Conservation (phyloP, 108 stramenopile genomes). For the Skeletonema costatum region DNA sequence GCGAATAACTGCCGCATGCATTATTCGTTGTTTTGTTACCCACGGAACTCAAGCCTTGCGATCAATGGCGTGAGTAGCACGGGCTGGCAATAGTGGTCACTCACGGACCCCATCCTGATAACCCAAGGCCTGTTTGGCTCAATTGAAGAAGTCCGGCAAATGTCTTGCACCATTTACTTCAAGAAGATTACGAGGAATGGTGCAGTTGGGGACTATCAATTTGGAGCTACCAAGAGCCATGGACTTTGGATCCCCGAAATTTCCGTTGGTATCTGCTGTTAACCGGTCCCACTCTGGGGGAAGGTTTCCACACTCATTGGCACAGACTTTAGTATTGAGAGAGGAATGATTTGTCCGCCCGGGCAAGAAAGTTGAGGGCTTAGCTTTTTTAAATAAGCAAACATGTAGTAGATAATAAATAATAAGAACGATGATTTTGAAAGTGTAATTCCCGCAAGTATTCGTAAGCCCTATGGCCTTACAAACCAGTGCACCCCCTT, state of each 20-base stretch:
- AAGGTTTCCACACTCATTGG: not conserved
- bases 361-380: not conserved
- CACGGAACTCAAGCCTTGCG: conserved; percentile 8
- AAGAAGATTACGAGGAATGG: not conserved
- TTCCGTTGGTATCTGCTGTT: conserved; percentile 1
- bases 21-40: conserved; percentile 11
- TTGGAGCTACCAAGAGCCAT: not conserved
- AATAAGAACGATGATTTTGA: too few species aligned
- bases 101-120: not conserved
- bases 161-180: not conserved
- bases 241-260: not conserved
- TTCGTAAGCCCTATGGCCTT: too few species aligned
- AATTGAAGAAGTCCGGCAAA: conserved; percentile 6
- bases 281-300: conserved; percentile 1
- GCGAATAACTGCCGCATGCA: not conserved
- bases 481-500: too few species aligned
- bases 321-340: not conserved
- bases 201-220: not conserved
- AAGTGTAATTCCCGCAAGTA: too few species aligned
- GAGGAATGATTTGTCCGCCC: not conserved
- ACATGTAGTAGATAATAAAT: too few species aligned
- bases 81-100: not conserved
- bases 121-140: conserved; percentile 15
- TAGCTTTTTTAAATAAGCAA: not conserved
- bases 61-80: conserved; percentile 9